Evolutionary conservation across 768 basidiomycete genomes (phyloP).

Genomic region (Pholiota microspora): DNA sequence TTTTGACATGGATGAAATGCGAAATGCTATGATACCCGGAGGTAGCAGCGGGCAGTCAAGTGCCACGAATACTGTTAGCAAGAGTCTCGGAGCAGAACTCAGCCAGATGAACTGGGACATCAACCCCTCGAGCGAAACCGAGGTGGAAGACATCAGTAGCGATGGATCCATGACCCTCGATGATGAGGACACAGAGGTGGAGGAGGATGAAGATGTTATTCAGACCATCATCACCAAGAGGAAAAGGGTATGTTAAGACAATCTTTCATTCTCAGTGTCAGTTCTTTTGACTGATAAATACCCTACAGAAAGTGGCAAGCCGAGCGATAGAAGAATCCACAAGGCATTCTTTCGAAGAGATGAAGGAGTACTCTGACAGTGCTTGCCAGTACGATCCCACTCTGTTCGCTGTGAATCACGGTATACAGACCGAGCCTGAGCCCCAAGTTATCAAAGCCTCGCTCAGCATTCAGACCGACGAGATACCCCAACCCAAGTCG

Average conservation of each 20-base stretch:
- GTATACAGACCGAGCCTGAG: constrained; percentile 63
- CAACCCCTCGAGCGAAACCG: constrained; percentile 34
- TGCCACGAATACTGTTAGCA: constrained; percentile 57
- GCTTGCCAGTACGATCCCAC: constrained; percentile 67
- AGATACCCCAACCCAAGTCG: constrained; percentile 24
- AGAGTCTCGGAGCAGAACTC: constrained; percentile 74
- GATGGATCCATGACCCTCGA: constrained; percentile 31
- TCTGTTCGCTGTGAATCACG: constrained; percentile 43
- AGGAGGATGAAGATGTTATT: constrained; percentile 68
- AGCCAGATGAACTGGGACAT: constrained; percentile 54
- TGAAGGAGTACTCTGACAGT: constrained; percentile 75
- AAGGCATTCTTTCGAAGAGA: constrained; percentile 53
- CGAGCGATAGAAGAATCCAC: constrained; percentile 48
- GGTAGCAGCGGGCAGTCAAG: constrained; percentile 47
- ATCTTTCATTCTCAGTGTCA: constrained; percentile 8
- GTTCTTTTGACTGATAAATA: constrained; percentile 5
- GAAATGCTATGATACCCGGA: constrained; percentile 41
- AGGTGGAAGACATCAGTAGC: constrained; percentile 21
- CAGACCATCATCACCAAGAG: constrained; percentile 89
- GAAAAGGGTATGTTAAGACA: constrained; percentile 52
- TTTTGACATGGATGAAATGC: constrained; percentile 92
- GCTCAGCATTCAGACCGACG: constrained; percentile 60
- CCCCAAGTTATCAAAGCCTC: constrained; percentile 45
- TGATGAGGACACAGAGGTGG: constrained; percentile 47
- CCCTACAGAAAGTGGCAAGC: constrained; percentile 61